phyloP scores from a whole-genome alignment of 2,329 filamentous ascomycete genomes.

The Leptographium flavum region DNA sequence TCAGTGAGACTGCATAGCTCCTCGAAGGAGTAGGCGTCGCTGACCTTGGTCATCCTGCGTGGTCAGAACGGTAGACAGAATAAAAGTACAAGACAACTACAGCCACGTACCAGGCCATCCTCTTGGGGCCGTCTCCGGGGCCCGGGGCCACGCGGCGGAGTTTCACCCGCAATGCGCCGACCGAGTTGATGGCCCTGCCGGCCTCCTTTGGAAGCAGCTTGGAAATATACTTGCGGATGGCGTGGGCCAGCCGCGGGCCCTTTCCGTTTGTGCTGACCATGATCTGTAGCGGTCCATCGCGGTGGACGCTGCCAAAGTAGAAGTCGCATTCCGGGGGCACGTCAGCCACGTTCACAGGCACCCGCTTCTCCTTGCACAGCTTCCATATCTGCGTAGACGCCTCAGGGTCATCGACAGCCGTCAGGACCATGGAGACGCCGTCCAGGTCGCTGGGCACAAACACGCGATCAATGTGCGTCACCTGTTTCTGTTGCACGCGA shows the following conservation, averaged over 20 bases:
- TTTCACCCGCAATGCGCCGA: conserved; percentile 67
- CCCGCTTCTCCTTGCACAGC: conserved; percentile 69
- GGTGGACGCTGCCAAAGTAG: conserved; percentile 92
- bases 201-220: conserved; percentile 60
- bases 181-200: conserved; percentile 71
- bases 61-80: conserved; percentile 15
- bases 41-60: conserved; percentile 76
- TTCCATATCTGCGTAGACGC: conserved; percentile 90
- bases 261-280: conserved; percentile 99
- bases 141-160: conserved; percentile 63
- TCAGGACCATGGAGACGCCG: conserved; percentile 71
- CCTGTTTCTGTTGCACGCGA: conserved; percentile 60
- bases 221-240: conserved; percentile 73
- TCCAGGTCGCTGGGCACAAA: conserved; percentile 85
- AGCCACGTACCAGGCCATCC: conserved; percentile 67
- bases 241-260: conserved; percentile 77
- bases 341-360: conserved; percentile 92
- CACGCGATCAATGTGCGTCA: conserved; percentile 66
- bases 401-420: conserved; percentile 82
- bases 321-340: conserved; percentile 96
- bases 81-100: not conserved
- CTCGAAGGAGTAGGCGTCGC: conserved; percentile 72
- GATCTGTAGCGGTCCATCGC: conserved; percentile 88
- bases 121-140: conserved; percentile 60
- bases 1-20: conserved; percentile 73